Base-by-base conservation (phyloP, 805 yeast species). In the Ogataea ganodermae region DNA sequence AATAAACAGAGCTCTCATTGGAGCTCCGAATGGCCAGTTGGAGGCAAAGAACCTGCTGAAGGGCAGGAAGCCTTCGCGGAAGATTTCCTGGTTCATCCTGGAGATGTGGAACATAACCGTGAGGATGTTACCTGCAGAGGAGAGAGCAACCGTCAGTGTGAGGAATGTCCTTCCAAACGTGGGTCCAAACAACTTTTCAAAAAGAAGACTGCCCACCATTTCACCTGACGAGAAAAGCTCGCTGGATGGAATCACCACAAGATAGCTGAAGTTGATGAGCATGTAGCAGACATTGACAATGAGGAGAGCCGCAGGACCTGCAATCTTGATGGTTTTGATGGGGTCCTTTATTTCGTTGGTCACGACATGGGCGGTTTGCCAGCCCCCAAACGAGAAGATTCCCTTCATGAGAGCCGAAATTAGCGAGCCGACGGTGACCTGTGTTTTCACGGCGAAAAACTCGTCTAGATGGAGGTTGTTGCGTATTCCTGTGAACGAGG, bases 311-410 rank as follows among this genome's bases (percentile, higher is more conserved):
- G 68, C 60, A 0, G 83, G 81, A 0, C 82, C 83, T 0, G 84
- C 82, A n/a, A 75, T 69, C 44, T 65, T 72, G 54, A 78, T 66
- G 1, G 83, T 79, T 12, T 73, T 58, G 1, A 72, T 66, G 0
- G 84, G 84, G 46, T 79, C 77, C 46, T 70, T 73, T 35, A 79
- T 72, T 57, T 79, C 84, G 52, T 73, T 77, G n/a, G 80, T 65
- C 27, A 75, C 80, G 2, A 76, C 72, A 55, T 79, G 83, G 9
- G 76, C 77, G 2, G 78, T 60, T 51, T 74, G 76, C 84, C 84
- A 79, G 5, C 84, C 84, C 4, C 72, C 65, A 46, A 72, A 72
- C 1, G 82, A 75, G 58, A 76, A 80, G 10, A 72, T 67, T 1
- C 79, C 80, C 57, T 78, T 77, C 42, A 79, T 70, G 17, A 79